Evolutionary conservation across 441 rosid species (phyloP).

Genomic region (Theobroma grandiflorum): DNA sequence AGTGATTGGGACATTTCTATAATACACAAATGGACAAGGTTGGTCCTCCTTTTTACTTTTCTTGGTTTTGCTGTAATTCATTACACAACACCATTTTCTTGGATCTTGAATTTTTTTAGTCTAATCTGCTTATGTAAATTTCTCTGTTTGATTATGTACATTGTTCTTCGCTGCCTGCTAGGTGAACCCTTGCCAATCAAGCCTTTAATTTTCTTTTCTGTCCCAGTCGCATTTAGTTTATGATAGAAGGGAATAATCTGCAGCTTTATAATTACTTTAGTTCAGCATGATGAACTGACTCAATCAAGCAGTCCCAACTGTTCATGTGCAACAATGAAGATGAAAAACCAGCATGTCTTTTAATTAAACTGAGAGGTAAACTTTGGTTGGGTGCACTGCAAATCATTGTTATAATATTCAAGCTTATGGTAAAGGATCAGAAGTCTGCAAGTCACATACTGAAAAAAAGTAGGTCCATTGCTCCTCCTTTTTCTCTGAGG

Average conservation of each 20-base stretch:
- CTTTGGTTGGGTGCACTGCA: neutral
- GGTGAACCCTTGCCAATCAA: neutral
- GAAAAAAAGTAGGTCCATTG: conserved; percentile 18
- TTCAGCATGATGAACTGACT: neutral
- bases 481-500: neutral
- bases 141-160: neutral
- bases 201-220: neutral
- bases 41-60: conserved; percentile 5
- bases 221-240: neutral
- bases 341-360: neutral
- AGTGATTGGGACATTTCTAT: conserved; percentile 18
- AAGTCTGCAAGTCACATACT: conserved; percentile 12
- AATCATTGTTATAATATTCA: neutral
- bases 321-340: neutral
- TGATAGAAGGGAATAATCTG: neutral
- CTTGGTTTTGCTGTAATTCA: conserved; percentile 26
- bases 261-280: neutral
- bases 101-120: neutral
- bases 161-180: neutral
- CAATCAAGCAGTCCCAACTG: neutral
- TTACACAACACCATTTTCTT: conserved; percentile 21
- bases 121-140: neutral
- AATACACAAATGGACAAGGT: conserved; percentile 2
- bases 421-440: neutral
- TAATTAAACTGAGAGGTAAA: neutral